phyloP scores from a whole-genome alignment of 2,329 filamentous ascomycete species.

The Akanthomyces muscarius region DNA sequence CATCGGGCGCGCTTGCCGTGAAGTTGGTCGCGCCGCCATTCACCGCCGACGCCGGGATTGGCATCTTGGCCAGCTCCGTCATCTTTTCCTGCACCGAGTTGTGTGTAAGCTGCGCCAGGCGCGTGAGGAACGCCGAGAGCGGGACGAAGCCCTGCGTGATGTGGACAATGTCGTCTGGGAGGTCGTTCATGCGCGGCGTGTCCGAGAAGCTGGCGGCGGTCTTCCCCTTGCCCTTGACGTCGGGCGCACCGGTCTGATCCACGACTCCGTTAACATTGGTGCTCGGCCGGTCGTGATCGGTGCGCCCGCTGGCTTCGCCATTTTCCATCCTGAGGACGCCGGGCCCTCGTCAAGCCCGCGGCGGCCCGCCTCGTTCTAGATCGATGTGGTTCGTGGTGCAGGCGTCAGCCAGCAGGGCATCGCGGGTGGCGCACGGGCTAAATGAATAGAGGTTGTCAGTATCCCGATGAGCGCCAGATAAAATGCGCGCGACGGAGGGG shows the following conservation, averaged over 20 bases:
- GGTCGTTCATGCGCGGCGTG: conserved; percentile 48
- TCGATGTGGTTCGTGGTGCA: conserved; percentile 7
- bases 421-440: background rate
- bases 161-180: conserved; percentile 62
- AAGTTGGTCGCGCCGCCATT: conserved; percentile 49
- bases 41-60: conserved; percentile 46
- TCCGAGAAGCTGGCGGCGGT: conserved; percentile 24
- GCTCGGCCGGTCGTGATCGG: conserved; percentile 50
- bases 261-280: conserved; percentile 43
- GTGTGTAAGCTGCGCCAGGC: conserved; percentile 79
- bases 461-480: background rate
- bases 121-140: conserved; percentile 68
- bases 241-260: conserved; percentile 28
- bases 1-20: conserved; percentile 39
- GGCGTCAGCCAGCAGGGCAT: conserved; percentile 6
- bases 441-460: background rate
- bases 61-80: conserved; percentile 64
- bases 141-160: conserved; percentile 74
- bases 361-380: background rate
- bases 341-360: conserved; percentile 40
- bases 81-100: conserved; percentile 71
- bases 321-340: conserved; percentile 53
- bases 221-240: conserved; percentile 31
- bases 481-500: background rate
- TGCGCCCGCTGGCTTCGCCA: conserved; percentile 50